Base-by-base conservation (phyloP, 805 yeast genomes). In the Candida adriatica region DNA sequence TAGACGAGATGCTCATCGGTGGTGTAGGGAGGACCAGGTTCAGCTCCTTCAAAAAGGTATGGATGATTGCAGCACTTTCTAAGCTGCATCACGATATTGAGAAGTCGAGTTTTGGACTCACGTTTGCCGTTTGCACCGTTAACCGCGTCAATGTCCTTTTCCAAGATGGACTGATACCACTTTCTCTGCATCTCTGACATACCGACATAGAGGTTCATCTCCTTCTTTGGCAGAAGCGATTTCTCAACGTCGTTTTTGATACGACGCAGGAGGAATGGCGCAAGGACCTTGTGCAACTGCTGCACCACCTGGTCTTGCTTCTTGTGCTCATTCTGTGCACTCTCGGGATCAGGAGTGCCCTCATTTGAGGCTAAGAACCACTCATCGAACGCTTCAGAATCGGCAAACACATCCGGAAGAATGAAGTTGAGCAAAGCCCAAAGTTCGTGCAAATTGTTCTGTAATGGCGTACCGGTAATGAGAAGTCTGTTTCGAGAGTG, bases 61-160 rank as follows among this genome's bases (percentile, higher is more conserved):
- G 94, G 94, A 58, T 82, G 94, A 47, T 82, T 82, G 59, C 90
- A 82, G 54, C 92, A 82, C 54, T 82, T 82, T 51, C 92, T 69
- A 48, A 82, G 62, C 53, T 82, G 94, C 94, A 82, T 82, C 29
- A 81, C 90, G 44, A 82, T 82, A 52, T 82, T 82, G 29, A 82
- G 59, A 37, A 82, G 62, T 48, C 92, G 62, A 2, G 94, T 82
- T 50, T 82, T 81, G 10, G 81, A 70, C 52, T 82, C 94, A 37
- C 74, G 69, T 43, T 75, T 79, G 24, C 86, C 86, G 46, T 67
- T 75, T 6, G 81, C 77, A n/a, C 87, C 90, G 54, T 82, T 82
- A 8, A 82, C 88, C 0, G 92, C 92, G 59, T 82, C 90, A 21
- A 82, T 70, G 52, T 82, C 92, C 49, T 80, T 80, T 50, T 81